Conservation (phyloP, 1,284 basidiomycete genomes). For the Cutaneotrichosporon cavernicola region DNA sequence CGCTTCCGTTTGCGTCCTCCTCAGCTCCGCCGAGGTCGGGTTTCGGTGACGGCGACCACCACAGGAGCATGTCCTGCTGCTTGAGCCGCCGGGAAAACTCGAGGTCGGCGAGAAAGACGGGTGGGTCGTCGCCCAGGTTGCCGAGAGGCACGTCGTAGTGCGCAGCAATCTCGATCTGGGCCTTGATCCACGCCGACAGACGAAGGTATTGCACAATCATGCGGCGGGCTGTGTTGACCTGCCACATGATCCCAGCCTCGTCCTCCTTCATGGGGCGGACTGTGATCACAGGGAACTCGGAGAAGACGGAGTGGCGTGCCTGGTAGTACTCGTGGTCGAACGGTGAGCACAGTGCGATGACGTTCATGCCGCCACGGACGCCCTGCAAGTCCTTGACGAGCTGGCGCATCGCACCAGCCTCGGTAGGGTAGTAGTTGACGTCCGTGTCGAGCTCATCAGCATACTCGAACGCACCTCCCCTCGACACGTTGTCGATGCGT, state of each 20-base stretch:
- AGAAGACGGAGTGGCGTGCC: slow-evolving; percentile 65
- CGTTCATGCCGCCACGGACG: slow-evolving; percentile 61
- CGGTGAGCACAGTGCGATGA: slow-evolving; percentile 79
- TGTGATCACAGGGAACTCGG: slow-evolving; percentile 82
- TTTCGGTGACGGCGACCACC: slow-evolving; percentile 90
- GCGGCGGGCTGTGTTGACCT: slow-evolving; percentile 58
- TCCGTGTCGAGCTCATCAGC: slow-evolving; percentile 68
- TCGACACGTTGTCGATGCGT: slow-evolving; percentile 57
- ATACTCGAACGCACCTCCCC: slow-evolving; percentile 62
- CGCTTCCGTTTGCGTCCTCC: slow-evolving; percentile 71
- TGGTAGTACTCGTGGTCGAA: slow-evolving; percentile 87
- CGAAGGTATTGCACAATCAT: slow-evolving; percentile 82
- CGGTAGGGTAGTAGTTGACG: slow-evolving; percentile 73
- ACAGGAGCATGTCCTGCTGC: slow-evolving; percentile 86
- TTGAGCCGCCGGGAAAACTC: slow-evolving; percentile 83
- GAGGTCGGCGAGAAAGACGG: slow-evolving; percentile 82
- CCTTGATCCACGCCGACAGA: slow-evolving; percentile 75
- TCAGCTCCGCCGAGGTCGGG: slow-evolving; percentile 95
- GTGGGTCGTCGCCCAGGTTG: slow-evolving; percentile 87
- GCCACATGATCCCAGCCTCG: slow-evolving; percentile 58
- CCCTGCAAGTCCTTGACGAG: slow-evolving; percentile 80
- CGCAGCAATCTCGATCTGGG: slow-evolving; percentile 76
- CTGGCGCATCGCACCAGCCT: slow-evolving; percentile 76
- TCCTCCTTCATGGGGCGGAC: slow-evolving; percentile 74
- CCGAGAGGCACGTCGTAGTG: slow-evolving; percentile 92